Conservation (phyloP, 2,329 filamentous ascomycete species). For the Tympanopsis confertula region DNA sequence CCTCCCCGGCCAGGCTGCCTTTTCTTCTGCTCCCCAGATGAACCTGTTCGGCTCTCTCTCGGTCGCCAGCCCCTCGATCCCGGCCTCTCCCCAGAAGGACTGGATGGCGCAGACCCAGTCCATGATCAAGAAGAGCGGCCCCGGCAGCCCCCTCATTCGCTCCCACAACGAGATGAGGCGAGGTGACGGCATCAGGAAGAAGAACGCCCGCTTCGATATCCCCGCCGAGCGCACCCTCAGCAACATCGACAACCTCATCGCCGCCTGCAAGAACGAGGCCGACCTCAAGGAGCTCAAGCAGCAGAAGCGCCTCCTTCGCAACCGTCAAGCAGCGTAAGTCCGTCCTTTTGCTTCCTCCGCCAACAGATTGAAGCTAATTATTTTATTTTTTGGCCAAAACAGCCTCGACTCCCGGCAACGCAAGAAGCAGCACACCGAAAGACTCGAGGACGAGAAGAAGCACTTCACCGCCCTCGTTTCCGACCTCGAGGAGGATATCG, state of each 20-base stretch:
- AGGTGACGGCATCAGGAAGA: slow-evolving; percentile 89
- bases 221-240: slow-evolving; percentile 82
- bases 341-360: no score
- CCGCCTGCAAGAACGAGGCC: slow-evolving; percentile 75
- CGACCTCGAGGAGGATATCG: slow-evolving; percentile 68
- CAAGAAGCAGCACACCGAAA: slow-evolving; percentile 96
- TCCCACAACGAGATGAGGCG: slow-evolving; percentile 67
- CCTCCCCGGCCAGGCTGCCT: slow-evolving; percentile 3
- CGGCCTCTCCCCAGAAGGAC: no score
- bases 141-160: slow-evolving; percentile 57
- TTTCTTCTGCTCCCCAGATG: slow-evolving; percentile 3
- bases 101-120: slow-evolving; percentile 35
- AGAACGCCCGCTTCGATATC: slow-evolving; percentile 97
- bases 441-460: slow-evolving; percentile 95
- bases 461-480: slow-evolving; percentile 66
- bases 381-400: slow-evolving; percentile 5
- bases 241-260: slow-evolving; percentile 91
- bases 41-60: no score
- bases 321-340: slow-evolving; percentile 93
- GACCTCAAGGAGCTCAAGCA: slow-evolving; percentile 98
- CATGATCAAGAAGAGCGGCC: slow-evolving; percentile 38
- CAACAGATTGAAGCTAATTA: no score
- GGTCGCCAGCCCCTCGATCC: no score
- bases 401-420: slow-evolving; percentile 92
- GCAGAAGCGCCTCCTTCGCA: slow-evolving; percentile 87